Evolutionary conservation across 805 yeast genomes (phyloP).

Genomic region (Candida argentea): DNA sequence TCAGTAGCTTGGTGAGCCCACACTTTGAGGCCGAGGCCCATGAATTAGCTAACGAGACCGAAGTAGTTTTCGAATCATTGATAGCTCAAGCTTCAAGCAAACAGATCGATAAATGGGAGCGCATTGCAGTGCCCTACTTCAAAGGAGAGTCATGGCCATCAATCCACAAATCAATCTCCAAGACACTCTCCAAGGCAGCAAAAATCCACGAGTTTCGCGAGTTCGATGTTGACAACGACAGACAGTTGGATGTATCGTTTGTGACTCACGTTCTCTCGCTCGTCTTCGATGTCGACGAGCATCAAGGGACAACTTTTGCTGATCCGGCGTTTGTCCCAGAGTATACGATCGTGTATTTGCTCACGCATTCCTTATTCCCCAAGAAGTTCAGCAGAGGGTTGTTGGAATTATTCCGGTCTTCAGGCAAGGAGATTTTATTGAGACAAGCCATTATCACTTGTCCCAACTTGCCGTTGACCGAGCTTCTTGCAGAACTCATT

Average conservation of each 20-base stretch:
- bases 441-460: constrained; percentile 80
- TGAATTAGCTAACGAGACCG: constrained; percentile 9
- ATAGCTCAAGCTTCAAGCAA: constrained; percentile 8
- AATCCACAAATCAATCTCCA: constrained; percentile 10
- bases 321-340: constrained; percentile 38
- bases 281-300: constrained; percentile 21
- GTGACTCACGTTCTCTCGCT: constrained; percentile 35
- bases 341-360: constrained; percentile 53
- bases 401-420: constrained; percentile 33
- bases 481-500: constrained; percentile 52
- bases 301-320: constrained; percentile 14
- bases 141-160: constrained; percentile 15
- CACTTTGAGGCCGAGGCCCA: constrained; percentile 11
- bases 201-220: constrained; percentile 23
- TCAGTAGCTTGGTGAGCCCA: constrained; percentile 14
- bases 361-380: constrained; percentile 87
- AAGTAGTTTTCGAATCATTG: constrained; percentile 17
- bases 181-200: constrained; percentile 6
- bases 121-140: constrained; percentile 21
- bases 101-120: constrained; percentile 17
- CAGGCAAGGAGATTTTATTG: constrained; percentile 49
- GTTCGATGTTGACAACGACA: constrained; percentile 57
- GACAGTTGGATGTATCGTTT: constrained; percentile 51
- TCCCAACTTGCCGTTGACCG: constrained; percentile 54
- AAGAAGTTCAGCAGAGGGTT: constrained; percentile 43